Evolutionary conservation across 495 filamentous ascomycete genomes (phyloP), one percentile per base, ranked within the genome.

Genomic region (Bombardia bombarda): DNA sequence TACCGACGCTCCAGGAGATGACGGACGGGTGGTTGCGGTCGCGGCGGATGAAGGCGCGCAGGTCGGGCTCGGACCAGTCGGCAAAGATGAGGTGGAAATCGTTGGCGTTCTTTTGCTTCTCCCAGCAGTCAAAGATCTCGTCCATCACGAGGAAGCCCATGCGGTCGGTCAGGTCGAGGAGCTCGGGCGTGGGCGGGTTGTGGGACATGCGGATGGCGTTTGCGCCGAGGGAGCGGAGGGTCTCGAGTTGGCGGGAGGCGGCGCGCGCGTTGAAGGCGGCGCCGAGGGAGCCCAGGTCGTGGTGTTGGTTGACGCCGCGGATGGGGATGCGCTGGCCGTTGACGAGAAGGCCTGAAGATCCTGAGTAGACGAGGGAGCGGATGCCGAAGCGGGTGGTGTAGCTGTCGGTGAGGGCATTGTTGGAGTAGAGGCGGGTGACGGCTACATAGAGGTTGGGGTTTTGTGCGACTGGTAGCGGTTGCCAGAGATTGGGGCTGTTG

Each of bases 81-180:
- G 47, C 16, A 37, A 69, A 75, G 36, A 73, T 62, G 13, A 64
- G 43, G 36, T 71, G 66, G 43, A 63, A 75, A 44, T 73, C 69
- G 40, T 71, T 67, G 7, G 26, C 33, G 4, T 43, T 58, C 50
- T 75, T 75, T 19, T 40, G 21, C 8, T 18, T 32, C 16, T 50
- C 51, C 72, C 70, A 73, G 14, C 35, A 47, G 43, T 75, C 71
- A 52, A 73, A 70, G 17, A 69, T 68, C 43, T 70, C 68, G 45
- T 70, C 66, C 9, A 82, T 47, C 2, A 83, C 63, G 60, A 83
- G 58, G 26, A 83, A 56, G 0, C 78, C 79, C 51, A 77, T 61
- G 13, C 56, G 58, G 50, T 80, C 77, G 4, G 78, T 72, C 0
- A 83, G 49, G 4, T 75, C 64, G 25, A 79, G 72, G 1, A 81